Evolutionary conservation across 2,329 filamentous ascomycete genomes (phyloP), one percentile per base, ranked within the genome.

Genomic region (Beauveria brongniartii): DNA sequence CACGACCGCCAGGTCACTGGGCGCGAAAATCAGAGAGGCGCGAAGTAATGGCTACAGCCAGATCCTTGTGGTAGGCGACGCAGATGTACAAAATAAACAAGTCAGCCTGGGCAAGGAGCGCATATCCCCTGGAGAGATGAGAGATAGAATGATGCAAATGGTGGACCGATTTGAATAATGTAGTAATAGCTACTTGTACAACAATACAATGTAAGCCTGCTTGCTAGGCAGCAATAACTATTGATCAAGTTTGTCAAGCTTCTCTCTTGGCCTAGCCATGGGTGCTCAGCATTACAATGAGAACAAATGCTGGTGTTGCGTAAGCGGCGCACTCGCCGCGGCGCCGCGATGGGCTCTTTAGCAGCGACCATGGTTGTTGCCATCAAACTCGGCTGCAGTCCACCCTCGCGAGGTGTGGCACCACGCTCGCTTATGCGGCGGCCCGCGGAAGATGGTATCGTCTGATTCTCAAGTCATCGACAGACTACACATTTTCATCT

Each of bases 1-100:
- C 68, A 79, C 77, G 40, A 87, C 82, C 58, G 76, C 80, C 16
- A 81, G 85, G 56, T 79, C 82, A 1, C 71, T 95, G 9, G 79
- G 80, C 2, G 83, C 85, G 69, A 95, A 94, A 72, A 80, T 91
- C 24, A 80, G 81, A 37, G 84, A 89, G 69, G 91, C 91, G n/a
- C 87, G 83, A 65, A 70, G 74, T 53, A 88, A 86, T 72, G 87
- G 86, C 46, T 94, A 92, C 70, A 85, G 88, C 58, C 78, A 90
- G 60, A 84, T 94, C 57, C 80, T 91, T 37, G 85, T 92, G 1
- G 77, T 94, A 12, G 92, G 92, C 1, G 78, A 84, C 34, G 80
- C 80, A 61, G 85, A 92, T 66, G 73, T 89, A 2, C 74, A 77
- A n/a, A 78, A 77, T 16, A 77, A 79, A 44, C 81, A 78, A n/a